A percentile compares a stretch with the other conserved stretches of the same genome.
These are phyloP conservation scores for Teunomyces lycoperdinae DNA, from an alignment of 805 yeast genomes.

Conservation along the genomic window DNA sequence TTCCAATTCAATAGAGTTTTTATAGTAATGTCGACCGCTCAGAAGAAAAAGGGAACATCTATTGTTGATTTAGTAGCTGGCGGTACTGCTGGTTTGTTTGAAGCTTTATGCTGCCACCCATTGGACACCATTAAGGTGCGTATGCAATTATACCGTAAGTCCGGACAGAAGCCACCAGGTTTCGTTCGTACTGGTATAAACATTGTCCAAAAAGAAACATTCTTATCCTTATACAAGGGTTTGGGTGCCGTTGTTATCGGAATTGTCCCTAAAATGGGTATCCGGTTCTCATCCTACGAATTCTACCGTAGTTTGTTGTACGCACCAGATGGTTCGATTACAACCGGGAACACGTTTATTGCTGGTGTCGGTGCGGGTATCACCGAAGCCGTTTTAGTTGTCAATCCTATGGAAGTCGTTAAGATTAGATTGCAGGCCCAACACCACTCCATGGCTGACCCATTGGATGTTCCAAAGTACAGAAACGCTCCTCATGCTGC, in stretches of 20 bases:
- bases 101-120: constrained; percentile 98
- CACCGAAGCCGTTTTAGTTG: constrained; percentile 92
- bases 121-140: constrained; percentile 95
- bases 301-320: constrained; percentile 71
- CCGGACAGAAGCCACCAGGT: constrained; percentile 80
- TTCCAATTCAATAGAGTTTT: neutral
- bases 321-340: constrained; percentile 59
- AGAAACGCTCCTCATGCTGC: constrained; percentile 91
- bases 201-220: constrained; percentile 77
- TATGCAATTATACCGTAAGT: constrained; percentile 84
- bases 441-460: constrained; percentile 84
- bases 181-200: constrained; percentile 76
- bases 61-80: constrained; percentile 81
- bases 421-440: constrained; percentile 96
- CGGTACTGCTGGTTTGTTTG: constrained; percentile 95
- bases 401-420: constrained; percentile 96
- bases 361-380: constrained; percentile 98
- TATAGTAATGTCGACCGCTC: constrained; percentile 1
- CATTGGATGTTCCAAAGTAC: constrained; percentile 77
- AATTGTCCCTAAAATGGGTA: constrained; percentile 97
- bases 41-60: constrained; percentile 34
- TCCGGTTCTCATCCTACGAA: constrained; percentile 92
- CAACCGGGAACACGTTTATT: constrained; percentile 73
- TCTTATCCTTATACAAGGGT: constrained; percentile 88
- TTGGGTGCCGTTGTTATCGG: constrained; percentile 97